These are phyloP conservation scores for Akanthomyces uredinophilus DNA, from an alignment of 2,329 filamentous ascomycete genomes.

Conservation along the genomic window DNA sequence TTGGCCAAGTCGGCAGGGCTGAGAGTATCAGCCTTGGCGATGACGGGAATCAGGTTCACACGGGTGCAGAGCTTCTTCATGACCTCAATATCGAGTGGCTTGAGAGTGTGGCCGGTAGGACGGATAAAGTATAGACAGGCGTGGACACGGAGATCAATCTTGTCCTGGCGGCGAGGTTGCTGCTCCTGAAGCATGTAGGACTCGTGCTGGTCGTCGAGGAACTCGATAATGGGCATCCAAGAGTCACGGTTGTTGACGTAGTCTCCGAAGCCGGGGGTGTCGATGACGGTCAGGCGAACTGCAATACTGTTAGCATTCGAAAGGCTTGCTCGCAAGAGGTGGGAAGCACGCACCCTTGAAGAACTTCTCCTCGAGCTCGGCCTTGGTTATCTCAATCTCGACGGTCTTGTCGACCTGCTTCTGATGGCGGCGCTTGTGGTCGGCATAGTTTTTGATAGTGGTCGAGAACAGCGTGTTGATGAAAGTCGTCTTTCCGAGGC, in stretches of 20 bases:
- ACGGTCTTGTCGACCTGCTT: conserved; percentile 99
- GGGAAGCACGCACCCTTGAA: conserved; percentile 77
- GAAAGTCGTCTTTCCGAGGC: conserved; percentile 98
- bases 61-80: conserved; percentile 99
- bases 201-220: conserved; percentile 99
- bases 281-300: conserved; percentile 98
- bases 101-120: conserved; percentile 95
- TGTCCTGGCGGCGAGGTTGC: conserved; percentile 94
- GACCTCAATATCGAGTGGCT: conserved; percentile 98
- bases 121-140: conserved; percentile 99
- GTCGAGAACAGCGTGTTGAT: conserved; percentile 99
- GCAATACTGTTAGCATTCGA: conserved; percentile 12
- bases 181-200: conserved; percentile 99
- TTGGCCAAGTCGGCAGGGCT: conserved; percentile 85
- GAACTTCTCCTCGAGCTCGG: conserved; percentile 99
- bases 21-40: conserved; percentile 97
- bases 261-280: conserved; percentile 98
- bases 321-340: background rate
- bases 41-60: conserved; percentile 96
- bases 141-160: conserved; percentile 98
- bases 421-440: conserved; percentile 97
- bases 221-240: conserved; percentile 99
- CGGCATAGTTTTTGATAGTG: conserved; percentile 99
- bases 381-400: conserved; percentile 99
- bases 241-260: conserved; percentile 99